These are phyloP conservation scores for Lactarius psammicola DNA, from an alignment of 768 basidiomycete species.

Conservation along the genomic window DNA sequence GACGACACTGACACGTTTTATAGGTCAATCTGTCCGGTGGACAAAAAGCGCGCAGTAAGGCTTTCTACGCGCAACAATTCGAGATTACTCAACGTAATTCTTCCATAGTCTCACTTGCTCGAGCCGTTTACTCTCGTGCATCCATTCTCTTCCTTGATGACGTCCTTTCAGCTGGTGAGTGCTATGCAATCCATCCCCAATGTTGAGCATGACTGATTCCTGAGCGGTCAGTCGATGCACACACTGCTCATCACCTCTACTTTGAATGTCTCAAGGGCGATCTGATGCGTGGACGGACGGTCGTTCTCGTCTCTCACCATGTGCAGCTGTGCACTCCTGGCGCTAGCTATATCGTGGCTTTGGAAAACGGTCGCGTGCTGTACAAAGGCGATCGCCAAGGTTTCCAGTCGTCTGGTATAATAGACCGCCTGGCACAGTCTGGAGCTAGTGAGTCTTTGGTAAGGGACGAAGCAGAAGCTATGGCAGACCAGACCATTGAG, in stretches of 20 bases:
- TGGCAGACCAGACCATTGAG: slow-evolving; percentile 34
- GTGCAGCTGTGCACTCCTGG: slow-evolving; percentile 83
- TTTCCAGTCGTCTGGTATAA: slow-evolving; percentile 67
- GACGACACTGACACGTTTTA: not conserved
- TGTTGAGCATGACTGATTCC: not conserved
- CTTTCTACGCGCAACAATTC: not conserved
- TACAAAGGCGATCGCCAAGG: slow-evolving; percentile 66
- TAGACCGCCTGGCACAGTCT: slow-evolving; percentile 65
- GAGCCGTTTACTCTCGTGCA: slow-evolving; percentile 88
- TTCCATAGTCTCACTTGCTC: slow-evolving; percentile 61
- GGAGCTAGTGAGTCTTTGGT: slow-evolving; percentile 36
- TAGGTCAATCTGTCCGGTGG: slow-evolving; percentile 52
- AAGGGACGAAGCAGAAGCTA: slow-evolving; percentile 41
- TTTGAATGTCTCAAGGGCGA: slow-evolving; percentile 77
- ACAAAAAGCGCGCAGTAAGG: slow-evolving; percentile 54
- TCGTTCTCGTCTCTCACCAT: slow-evolving; percentile 92
- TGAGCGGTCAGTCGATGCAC: slow-evolving; percentile 64
- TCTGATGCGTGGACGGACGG: slow-evolving; percentile 72
- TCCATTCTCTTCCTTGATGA: slow-evolving; percentile 83
- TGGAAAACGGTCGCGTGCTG: slow-evolving; percentile 77
- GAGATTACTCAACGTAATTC: slow-evolving; percentile 9
- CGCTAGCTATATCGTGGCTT: slow-evolving; percentile 77
- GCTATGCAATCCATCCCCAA: not conserved
- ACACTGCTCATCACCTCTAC: slow-evolving; percentile 81
- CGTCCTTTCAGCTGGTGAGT: slow-evolving; percentile 52